These are phyloP conservation scores for Flaveria floridana DNA, from an alignment of 140 eudicot species.

Conservation along the genomic window DNA sequence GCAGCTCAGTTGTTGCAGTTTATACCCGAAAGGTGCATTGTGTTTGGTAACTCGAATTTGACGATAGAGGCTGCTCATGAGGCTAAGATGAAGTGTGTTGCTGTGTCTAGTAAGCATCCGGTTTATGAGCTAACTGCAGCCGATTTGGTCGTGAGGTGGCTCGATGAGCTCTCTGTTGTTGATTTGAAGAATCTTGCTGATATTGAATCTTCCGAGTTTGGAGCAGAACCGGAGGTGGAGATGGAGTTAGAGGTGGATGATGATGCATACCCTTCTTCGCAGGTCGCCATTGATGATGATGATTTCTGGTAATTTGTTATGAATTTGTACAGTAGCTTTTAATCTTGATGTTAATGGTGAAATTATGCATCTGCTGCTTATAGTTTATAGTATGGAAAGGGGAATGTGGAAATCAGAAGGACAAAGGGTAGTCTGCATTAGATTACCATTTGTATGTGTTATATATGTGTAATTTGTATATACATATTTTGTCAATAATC, in stretches of 20 bases:
- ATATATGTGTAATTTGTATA: slow-evolving; percentile 33
- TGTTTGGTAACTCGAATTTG: slow-evolving; percentile 85
- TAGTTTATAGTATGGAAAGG: slow-evolving; percentile 40
- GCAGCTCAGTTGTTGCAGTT: slow-evolving; percentile 75
- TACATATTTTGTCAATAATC: slow-evolving; percentile 3
- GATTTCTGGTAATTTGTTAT: slow-evolving; percentile 62
- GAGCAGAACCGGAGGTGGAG: slow-evolving; percentile 60
- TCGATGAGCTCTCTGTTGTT: slow-evolving; percentile 85
- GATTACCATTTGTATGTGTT: slow-evolving; percentile 45
- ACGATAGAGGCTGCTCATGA: slow-evolving; percentile 95
- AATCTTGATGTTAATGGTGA: slow-evolving; percentile 30
- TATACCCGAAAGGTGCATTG: slow-evolving; percentile 89
- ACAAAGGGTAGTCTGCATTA: slow-evolving; percentile 41
- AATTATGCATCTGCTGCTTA: slow-evolving; percentile 29
- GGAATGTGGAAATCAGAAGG: slow-evolving; percentile 18
- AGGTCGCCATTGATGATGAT: slow-evolving; percentile 56
- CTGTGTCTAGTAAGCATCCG: slow-evolving; percentile 96
- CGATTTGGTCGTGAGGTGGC: slow-evolving; percentile 74
- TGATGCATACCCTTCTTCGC: slow-evolving; percentile 38
- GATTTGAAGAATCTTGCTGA: slow-evolving; percentile 94
- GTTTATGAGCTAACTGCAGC: slow-evolving; percentile 93
- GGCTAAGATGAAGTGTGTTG: slow-evolving; percentile 93
- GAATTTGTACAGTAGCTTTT: slow-evolving; percentile 49
- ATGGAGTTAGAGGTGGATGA: slow-evolving; percentile 77
- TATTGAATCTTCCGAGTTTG: slow-evolving; percentile 64